phyloP scores from a whole-genome alignment of 78 protist genomes.

The Neovahlkampfia damariscottae region DNA sequence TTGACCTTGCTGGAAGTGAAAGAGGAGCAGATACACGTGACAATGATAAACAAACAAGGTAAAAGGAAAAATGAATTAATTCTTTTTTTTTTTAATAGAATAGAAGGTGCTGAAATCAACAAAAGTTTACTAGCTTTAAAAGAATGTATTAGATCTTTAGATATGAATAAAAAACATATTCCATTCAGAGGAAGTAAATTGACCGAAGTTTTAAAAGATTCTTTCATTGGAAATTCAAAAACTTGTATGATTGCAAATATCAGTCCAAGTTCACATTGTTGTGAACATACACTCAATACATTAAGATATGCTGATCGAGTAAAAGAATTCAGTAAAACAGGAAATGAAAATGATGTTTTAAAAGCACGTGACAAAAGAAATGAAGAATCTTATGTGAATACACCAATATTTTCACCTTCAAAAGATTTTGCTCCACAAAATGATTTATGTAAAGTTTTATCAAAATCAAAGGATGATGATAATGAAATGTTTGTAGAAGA shows the following conservation, averaged over 20 bases:
- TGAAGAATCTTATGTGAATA: background rate
- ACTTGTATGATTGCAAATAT: slow-evolving; percentile 87
- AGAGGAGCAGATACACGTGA: slow-evolving; percentile 74
- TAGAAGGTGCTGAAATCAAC: slow-evolving; percentile 91
- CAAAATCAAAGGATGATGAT: slow-evolving; percentile 2
- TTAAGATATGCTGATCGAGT: slow-evolving; percentile 84
- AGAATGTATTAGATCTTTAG: slow-evolving; percentile 89
- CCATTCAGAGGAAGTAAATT: slow-evolving; percentile 81
- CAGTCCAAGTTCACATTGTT: slow-evolving; percentile 51
- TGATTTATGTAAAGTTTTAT: background rate
- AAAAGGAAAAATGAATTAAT: no score
- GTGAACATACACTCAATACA: slow-evolving; percentile 86
- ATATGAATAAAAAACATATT: slow-evolving; percentile 46
- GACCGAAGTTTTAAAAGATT: slow-evolving; percentile 80
- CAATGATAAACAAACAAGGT: slow-evolving; percentile 63
- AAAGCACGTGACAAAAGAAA: background rate
- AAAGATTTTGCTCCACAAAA: slow-evolving; percentile 11
- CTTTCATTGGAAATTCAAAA: slow-evolving; percentile 71
- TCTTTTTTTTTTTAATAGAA: no score
- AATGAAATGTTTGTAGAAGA: background rate
- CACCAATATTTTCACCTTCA: background rate
- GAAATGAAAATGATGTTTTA: background rate
- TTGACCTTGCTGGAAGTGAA: slow-evolving; percentile 90
- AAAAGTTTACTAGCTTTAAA: slow-evolving; percentile 80
- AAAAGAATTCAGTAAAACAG: slow-evolving; percentile 39